A percentile compares a stretch with the other conserved stretches of the same genome.
Conservation (phyloP, 371 early-diverging fungal species). For the Syncephalis plumigaleata region DNA sequence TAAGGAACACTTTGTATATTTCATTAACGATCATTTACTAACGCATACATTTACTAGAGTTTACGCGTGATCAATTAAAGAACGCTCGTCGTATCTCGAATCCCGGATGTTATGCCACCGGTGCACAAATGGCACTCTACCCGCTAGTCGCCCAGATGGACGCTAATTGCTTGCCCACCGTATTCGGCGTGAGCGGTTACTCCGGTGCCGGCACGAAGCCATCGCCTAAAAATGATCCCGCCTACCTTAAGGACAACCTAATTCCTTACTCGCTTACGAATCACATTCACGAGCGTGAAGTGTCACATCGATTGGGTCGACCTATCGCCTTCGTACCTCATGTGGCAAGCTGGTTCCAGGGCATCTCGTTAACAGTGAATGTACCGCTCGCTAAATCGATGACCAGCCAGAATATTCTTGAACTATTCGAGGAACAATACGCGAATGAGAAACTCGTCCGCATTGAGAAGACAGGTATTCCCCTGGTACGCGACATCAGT, state of each 20-base stretch:
- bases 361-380: conserved; percentile 76
- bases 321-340: conserved; percentile 69
- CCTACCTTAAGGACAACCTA: conserved; percentile 65
- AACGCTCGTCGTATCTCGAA: conserved; percentile 62
- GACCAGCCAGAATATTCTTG: conserved; percentile 37
- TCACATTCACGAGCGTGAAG: conserved; percentile 93
- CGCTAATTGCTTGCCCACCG: conserved; percentile 34
- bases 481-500: conserved; percentile 73
- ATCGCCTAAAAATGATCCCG: conserved; percentile 81
- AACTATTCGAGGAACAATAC: conserved; percentile 54
- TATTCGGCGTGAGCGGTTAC: conserved; percentile 94
- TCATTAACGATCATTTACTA: too few relatives aligned
- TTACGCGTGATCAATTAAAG: conserved; percentile 36
- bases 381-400: conserved; percentile 58
- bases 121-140: conserved; percentile 74
- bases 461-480: conserved; percentile 45
- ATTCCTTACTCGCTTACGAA: conserved; percentile 82
- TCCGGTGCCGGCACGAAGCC: conserved; percentile 94
- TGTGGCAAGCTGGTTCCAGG: conserved; percentile 85
- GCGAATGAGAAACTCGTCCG: conserved; percentile 59
- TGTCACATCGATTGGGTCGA: conserved; percentile 56
- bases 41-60: too few relatives aligned
- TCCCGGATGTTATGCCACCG: conserved; percentile 97
- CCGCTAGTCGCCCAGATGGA: conserved; percentile 56
- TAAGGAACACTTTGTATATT: too few relatives aligned